phyloP scores from a whole-genome alignment of 1,139 yeast genomes.

The Candida dubliniensis region DNA sequence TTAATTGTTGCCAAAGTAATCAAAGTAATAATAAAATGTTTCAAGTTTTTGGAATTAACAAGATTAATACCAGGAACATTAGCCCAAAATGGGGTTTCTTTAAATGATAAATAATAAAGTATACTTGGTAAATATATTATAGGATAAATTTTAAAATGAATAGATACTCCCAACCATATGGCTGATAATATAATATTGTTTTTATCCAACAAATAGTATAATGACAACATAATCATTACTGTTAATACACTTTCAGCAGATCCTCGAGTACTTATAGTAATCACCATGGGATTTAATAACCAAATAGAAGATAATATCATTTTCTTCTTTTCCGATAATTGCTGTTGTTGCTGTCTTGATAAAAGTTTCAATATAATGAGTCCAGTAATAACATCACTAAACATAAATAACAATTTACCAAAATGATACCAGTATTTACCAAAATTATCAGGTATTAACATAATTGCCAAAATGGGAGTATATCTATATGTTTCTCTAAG shows the following conservation, averaged over 20 bases:
- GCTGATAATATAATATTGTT: slow-evolving; percentile 52
- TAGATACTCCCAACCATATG: slow-evolving; percentile 67
- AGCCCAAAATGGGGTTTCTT: slow-evolving; percentile 20
- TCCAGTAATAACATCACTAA: slow-evolving; percentile 83
- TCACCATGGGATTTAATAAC: slow-evolving; percentile 94
- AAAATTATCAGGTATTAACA: slow-evolving; percentile 64
- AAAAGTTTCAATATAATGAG: slow-evolving; percentile 51
- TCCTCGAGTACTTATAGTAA: slow-evolving; percentile 90
- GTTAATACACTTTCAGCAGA: slow-evolving; percentile 89
- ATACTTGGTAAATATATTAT: slow-evolving; percentile 73
- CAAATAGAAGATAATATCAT: slow-evolving; percentile 57
- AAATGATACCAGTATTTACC: slow-evolving; percentile 53
- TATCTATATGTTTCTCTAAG: slow-evolving; percentile 85
- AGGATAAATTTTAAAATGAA: slow-evolving; percentile 92
- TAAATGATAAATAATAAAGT: slow-evolving; percentile 26
- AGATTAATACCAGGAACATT: slow-evolving; percentile 34
- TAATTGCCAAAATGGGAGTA: slow-evolving; percentile 87
- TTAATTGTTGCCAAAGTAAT: slow-evolving; percentile 49
- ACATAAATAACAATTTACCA: slow-evolving; percentile 76
- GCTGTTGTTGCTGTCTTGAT: slow-evolving; percentile 1
- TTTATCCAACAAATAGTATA: slow-evolving; percentile 43
- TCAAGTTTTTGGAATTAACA: slow-evolving; percentile 47
- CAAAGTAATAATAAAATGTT: slow-evolving; percentile 41
- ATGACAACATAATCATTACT: slow-evolving; percentile 65
- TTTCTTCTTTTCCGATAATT: slow-evolving; percentile 14